These are phyloP conservation scores for Boletus edulis DNA, from an alignment of 768 basidiomycete genomes.

Conservation along the genomic window DNA sequence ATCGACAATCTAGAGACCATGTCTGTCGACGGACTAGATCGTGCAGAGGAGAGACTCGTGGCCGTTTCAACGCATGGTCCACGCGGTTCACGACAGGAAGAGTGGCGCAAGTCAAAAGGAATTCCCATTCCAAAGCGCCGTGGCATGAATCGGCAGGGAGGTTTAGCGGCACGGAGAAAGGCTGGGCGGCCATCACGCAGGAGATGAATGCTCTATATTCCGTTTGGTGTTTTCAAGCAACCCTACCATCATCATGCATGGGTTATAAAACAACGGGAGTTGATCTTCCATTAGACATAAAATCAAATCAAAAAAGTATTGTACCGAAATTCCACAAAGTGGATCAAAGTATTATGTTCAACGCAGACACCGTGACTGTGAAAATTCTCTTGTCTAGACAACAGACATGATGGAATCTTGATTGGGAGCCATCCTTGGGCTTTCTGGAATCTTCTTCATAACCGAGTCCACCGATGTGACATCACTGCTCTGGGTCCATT, in stretches of 20 bases:
- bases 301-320: conserved; percentile 12
- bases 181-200: conserved; percentile 70
- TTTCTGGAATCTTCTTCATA: conserved; percentile 5
- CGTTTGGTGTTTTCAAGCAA: neutral
- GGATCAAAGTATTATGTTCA: neutral
- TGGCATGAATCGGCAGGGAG: conserved; percentile 69
- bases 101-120: conserved; percentile 83
- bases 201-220: conserved; percentile 41
- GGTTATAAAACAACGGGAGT: neutral
- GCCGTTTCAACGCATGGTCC: conserved; percentile 81
- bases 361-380: neutral
- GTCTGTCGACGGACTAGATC: conserved; percentile 44
- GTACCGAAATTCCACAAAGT: conserved; percentile 4
- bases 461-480: conserved; percentile 3
- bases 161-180: conserved; percentile 56
- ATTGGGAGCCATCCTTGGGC: neutral
- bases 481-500: conserved; percentile 5
- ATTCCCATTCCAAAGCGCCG: conserved; percentile 48
- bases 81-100: conserved; percentile 71
- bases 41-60: conserved; percentile 27
- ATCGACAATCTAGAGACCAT: conserved; percentile 41
- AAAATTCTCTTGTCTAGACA: conserved; percentile 6
- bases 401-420: neutral
- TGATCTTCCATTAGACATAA: neutral
- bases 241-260: neutral